phyloP scores from a whole-genome alignment of 257 asterid species.

The Lycium ferocissimum region DNA sequence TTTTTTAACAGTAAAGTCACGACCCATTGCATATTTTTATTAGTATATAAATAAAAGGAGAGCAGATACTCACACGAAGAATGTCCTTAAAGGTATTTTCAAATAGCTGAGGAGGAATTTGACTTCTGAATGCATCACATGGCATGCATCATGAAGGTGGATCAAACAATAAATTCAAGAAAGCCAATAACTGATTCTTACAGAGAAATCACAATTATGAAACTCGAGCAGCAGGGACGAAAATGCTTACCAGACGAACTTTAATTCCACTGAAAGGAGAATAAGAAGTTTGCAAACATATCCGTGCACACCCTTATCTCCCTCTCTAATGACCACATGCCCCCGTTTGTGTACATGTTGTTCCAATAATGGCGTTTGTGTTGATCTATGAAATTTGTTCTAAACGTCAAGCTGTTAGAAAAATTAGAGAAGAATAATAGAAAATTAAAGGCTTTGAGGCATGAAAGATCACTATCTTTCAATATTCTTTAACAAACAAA shows the following conservation, averaged over 20 bases:
- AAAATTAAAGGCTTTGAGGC: too few species aligned
- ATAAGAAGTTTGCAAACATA: background rate
- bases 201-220: background rate
- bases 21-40: too few species aligned
- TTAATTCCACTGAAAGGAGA: background rate
- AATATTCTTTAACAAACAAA: too few species aligned
- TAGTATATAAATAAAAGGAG: background rate
- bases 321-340: background rate
- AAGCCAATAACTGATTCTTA: background rate
- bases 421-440: too few species aligned
- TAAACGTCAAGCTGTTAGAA: too few species aligned
- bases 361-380: too few species aligned
- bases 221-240: background rate
- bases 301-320: background rate
- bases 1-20: too few species aligned
- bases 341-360: too few species aligned
- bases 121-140: background rate
- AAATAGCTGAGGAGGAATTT: conserved; percentile 17
- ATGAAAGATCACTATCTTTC: too few species aligned
- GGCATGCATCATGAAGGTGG: background rate
- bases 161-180: background rate
- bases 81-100: background rate
- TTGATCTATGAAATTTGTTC: too few species aligned
- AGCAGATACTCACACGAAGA: background rate
- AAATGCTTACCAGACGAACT: background rate